Conservation (phyloP, 768 basidiomycete species). For the Tylopilus subfusipes region DNA sequence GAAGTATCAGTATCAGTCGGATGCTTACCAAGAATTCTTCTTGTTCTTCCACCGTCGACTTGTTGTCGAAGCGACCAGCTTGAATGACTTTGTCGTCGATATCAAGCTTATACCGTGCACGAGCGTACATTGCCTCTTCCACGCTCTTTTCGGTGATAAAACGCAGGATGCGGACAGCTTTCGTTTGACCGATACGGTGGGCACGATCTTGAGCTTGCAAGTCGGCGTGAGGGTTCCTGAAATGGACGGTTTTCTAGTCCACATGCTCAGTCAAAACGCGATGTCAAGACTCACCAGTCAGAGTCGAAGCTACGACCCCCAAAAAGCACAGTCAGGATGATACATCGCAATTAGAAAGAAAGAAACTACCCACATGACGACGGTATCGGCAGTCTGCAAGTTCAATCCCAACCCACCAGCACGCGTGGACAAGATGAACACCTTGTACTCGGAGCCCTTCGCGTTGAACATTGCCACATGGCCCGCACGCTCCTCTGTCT, state of each 20-base stretch:
- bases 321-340: conserved; percentile 7
- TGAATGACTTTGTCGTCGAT: conserved; percentile 99
- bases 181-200: conserved; percentile 99
- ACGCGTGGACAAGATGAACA: conserved; percentile 92
- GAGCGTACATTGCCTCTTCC: conserved; percentile 95
- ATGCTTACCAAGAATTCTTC: conserved; percentile 82
- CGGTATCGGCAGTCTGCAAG: conserved; percentile 93
- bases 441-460: conserved; percentile 79
- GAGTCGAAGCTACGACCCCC: conserved; percentile 59
- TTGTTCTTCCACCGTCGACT: conserved; percentile 96
- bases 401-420: conserved; percentile 94
- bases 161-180: conserved; percentile 92
- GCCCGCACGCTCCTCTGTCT: conserved; percentile 89
- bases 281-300: conserved; percentile 49
- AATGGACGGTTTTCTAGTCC: conserved; percentile 1
- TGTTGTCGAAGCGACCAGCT: conserved; percentile 98
- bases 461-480: conserved; percentile 88
- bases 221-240: conserved; percentile 97
- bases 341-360: background rate
- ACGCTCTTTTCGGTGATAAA: conserved; percentile 98
- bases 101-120: conserved; percentile 93
- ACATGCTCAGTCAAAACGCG: background rate
- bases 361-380: conserved; percentile 71
- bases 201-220: conserved; percentile 99
- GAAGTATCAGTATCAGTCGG: background rate